Base-by-base conservation (phyloP, 2,329 filamentous ascomycete species). In the Elsinoe fawcettii region DNA sequence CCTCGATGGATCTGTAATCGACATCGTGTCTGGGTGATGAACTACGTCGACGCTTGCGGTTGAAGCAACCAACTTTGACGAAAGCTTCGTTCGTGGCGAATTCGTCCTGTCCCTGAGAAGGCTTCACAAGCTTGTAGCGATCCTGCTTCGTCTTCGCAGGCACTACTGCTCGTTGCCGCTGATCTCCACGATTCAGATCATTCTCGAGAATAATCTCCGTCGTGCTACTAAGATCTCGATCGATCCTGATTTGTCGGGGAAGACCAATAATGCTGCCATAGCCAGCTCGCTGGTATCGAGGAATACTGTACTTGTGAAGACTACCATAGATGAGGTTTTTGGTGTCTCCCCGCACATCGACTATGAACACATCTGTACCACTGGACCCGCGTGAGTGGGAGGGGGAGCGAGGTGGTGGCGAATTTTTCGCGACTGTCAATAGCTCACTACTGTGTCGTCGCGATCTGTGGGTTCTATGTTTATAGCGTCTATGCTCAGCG, bases 261-360 rank as follows among this genome's bases (percentile, higher is more conserved):
- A 85, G 74, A 0, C 91, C 92, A 11, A 97, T 70, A 1, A 96
- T 75, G 58, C 77, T 78, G 2, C 90, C 90, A 57, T 76, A 75
- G 12, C 90, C 88, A 60, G 75, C 74, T 5, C 89, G 84, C 60
- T 79, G 78, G 67, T 95, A 96, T 2, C 72, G 65, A 0, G 90
- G 90, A 9, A 95, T 73, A 56, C 79, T 80, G 62, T 87, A 87
- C 34, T 81, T 82, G 67, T 96, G 84, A 37, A 87, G 78, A 25
- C 81, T 80, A 1, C 88, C 88, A 68, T 91, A 96, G 23, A 80
- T 79, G 44, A 86, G 70, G 62, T 93, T 90, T 49, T 90, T 79
- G 3, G 79, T 75, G 65, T 97, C 92, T 0, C 92, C 91, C 65
- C 83, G 84, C 41, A 76, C 82, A 70, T 97, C 92, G 54, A 88